Evolutionary conservation across 2,329 filamentous ascomycete species (phyloP).

Genomic region (Fusarium coicis): DNA sequence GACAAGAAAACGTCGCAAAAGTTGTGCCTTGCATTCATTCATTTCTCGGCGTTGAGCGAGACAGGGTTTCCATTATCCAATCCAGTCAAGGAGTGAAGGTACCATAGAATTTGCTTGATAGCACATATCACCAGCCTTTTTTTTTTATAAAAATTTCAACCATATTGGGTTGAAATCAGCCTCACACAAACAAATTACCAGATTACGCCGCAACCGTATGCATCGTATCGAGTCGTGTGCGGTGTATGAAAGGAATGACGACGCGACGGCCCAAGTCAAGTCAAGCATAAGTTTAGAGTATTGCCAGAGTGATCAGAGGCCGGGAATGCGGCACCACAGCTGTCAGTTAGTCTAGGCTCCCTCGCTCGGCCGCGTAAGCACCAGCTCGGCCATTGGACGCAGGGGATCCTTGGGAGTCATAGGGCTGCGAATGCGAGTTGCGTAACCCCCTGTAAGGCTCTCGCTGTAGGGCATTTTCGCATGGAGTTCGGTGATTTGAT

Average conservation of each 20-base stretch:
- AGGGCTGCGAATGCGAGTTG: conserved; percentile 40
- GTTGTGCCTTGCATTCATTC: conserved; percentile 22
- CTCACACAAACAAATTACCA: not conserved
- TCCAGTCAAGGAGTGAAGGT: conserved; percentile 25
- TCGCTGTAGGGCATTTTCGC: not conserved
- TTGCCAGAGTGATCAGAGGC: not conserved
- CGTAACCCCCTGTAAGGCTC: conserved; percentile 27
- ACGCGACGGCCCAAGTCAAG: not conserved
- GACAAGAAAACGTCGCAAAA: conserved; percentile 30
- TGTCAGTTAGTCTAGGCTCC: conserved; percentile 14
- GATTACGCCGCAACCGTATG: not conserved
- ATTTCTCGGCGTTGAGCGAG: conserved; percentile 32
- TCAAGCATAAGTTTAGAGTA: conserved; percentile 23
- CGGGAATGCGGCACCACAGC: conserved; percentile 18
- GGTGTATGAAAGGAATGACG: conserved; percentile 13
- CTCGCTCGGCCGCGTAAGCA: conserved; percentile 40
- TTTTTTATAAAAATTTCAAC: not conserved
- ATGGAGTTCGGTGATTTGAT: not conserved
- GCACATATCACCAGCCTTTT: conserved; percentile 18
- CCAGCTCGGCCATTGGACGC: conserved; percentile 23
- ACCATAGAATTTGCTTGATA: conserved; percentile 26
- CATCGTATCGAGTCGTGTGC: not conserved
- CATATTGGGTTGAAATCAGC: conserved; percentile 1
- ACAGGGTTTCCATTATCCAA: conserved; percentile 8
- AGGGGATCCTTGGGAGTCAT: conserved; percentile 32